Evolutionary conservation across 306 rosid species (phyloP).

Genomic region (Cucurbita ficifolia): DNA sequence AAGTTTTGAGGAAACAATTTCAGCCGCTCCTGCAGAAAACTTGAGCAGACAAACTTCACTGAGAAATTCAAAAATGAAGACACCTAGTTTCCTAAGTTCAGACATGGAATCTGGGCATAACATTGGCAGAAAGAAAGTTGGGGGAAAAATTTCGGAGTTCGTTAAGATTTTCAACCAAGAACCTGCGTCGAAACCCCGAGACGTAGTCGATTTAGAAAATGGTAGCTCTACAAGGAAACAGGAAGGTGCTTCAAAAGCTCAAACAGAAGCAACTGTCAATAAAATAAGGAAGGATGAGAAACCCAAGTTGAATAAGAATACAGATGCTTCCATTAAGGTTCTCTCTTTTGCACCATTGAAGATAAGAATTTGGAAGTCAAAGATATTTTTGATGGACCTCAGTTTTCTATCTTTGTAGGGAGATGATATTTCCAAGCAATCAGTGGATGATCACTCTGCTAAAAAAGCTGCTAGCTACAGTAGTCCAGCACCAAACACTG

Average conservation of each 20-base stretch:
- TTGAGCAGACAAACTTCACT: constrained; percentile 12
- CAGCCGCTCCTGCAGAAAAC: constrained; percentile 14
- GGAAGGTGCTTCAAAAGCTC: constrained; percentile 13
- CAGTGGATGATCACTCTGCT: constrained; percentile 19
- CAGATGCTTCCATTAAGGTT: constrained; percentile 17
- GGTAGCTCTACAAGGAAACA: constrained; percentile 26
- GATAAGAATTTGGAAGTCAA: neutral
- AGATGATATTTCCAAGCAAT: constrained; percentile 20
- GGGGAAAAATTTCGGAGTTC: constrained; percentile 67
- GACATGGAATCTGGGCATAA: constrained; percentile 20
- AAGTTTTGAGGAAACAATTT: neutral
- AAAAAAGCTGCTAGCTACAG: constrained; percentile 13
- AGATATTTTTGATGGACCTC: neutral
- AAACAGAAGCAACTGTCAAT: constrained; percentile 21
- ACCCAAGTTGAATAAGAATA: constrained; percentile 3
- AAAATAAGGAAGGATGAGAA: constrained; percentile 16
- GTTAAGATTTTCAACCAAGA: constrained; percentile 77
- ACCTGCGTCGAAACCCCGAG: constrained; percentile 22
- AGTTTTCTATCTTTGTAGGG: constrained; percentile 23
- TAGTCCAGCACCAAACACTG: constrained; percentile 33
- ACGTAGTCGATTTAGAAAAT: constrained; percentile 18
- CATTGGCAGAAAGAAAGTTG: constrained; percentile 29
- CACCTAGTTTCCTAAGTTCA: constrained; percentile 26
- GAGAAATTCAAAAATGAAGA: constrained; percentile 22
- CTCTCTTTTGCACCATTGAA: neutral